phyloP scores from a whole-genome alignment of 495 filamentous ascomycete species.

The Darksidea phi region DNA sequence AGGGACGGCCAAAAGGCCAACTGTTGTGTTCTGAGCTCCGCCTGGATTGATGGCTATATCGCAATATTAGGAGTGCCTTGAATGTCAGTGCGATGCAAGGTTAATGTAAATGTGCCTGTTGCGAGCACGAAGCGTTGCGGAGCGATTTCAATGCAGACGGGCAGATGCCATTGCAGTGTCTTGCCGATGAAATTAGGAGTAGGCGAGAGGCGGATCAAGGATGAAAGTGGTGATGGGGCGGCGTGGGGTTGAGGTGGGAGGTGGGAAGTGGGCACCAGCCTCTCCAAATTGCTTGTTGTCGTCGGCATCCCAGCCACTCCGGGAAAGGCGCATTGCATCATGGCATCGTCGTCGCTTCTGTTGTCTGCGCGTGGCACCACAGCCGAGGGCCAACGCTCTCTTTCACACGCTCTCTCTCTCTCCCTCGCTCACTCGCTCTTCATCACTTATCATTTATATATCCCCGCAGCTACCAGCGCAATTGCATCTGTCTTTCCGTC shows the following conservation, averaged over 20 bases:
- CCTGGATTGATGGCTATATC: too few species aligned
- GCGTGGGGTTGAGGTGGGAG: conserved; percentile 5
- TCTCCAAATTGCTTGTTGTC: conserved; percentile 1
- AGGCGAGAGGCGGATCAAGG: background rate
- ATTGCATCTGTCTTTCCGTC: background rate
- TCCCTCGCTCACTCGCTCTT: background rate
- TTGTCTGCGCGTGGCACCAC: background rate
- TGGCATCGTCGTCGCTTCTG: conserved; percentile 6
- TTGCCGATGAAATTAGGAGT: too few species aligned
- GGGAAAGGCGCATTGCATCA: conserved; percentile 11
- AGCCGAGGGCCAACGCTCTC: background rate
- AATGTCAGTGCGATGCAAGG: too few species aligned
- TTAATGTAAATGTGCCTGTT: too few species aligned
- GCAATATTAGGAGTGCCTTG: too few species aligned
- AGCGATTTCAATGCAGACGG: too few species aligned
- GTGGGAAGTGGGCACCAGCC: background rate
- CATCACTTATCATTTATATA: background rate
- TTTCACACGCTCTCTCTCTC: background rate
- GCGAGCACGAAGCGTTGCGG: too few species aligned
- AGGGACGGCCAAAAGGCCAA: too few species aligned
- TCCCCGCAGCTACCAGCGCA: background rate
- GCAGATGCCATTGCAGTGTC: too few species aligned
- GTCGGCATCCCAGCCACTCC: conserved; percentile 15
- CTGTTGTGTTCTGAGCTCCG: too few species aligned
- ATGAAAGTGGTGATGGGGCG: background rate